Base-by-base conservation (phyloP, 768 basidiomycete species). In the Boletellus emodensis region DNA sequence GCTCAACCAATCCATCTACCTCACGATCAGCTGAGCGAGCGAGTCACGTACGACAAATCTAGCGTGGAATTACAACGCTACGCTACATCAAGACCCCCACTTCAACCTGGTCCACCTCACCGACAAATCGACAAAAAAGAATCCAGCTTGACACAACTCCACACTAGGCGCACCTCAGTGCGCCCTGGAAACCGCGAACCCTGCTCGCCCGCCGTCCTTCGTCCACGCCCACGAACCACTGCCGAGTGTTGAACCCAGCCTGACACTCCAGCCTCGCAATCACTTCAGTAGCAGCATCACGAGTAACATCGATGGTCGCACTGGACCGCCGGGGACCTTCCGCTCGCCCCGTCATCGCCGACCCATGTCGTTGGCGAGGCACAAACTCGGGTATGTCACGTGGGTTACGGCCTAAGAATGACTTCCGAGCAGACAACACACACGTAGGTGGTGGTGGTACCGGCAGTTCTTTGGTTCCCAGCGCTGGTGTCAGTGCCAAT, bases 311-410 rank as follows among this genome's bases (percentile, higher is more conserved):
- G 8, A 44, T 17, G 18, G 40, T 22, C 17, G 48, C 51, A 30
- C 33, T 4, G 8, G 10, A 14, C 34, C 26, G 37, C 30, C 14
- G 37, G 35, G 49, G 12, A 1, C 24, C 38, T 11, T 48, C 51
- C 6, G 40, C 35, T 9, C 18, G 40, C 2, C 30, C 33, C n/a
- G 46, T 15, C 18, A 37, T 18, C 15, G 34, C 40, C 39, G 46
- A 34, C 14, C 28, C 28, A 8, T 35, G 48, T 44, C 50, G 52
- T 34, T 56, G 64, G 15, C 59, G 53, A 51, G 64, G 63, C 13
- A 66, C 51, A 40, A 66, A 66, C 35, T 66, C 61, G 42, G 58
- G 64, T 44, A 64, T 52, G 47, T 56, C 58, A 15, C 47, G 52
- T 18, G 55, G 4, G 40, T 52, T 51, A 10, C 55, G 61, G 34